Percentiles rank a stretch among this genome's conserved stretches.
These are phyloP conservation scores for Malassezia dermatis DNA, from an alignment of 1,284 basidiomycete genomes.

Conservation along the genomic window DNA sequence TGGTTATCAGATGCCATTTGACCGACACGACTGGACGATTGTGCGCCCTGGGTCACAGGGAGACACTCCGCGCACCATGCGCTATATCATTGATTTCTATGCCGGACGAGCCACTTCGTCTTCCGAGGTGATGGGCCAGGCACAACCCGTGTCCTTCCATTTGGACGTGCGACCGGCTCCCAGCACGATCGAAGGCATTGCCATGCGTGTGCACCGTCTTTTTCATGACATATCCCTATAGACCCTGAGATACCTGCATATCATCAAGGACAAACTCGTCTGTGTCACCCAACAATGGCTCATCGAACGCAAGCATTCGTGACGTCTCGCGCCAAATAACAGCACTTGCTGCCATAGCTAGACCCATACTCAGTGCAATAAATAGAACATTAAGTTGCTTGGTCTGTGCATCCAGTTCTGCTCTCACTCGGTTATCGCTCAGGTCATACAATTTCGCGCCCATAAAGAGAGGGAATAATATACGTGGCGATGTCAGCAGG, in stretches of 20 bases:
- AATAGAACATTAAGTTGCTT: slow-evolving; percentile 24
- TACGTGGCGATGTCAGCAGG: slow-evolving; percentile 33
- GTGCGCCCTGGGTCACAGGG: slow-evolving; percentile 67
- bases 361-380: slow-evolving; percentile 17
- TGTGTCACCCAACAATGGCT: neutral
- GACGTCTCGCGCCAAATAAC: slow-evolving; percentile 11
- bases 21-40: slow-evolving; percentile 93
- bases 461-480: slow-evolving; percentile 41
- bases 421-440: slow-evolving; percentile 27
- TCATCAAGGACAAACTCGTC: slow-evolving; percentile 3
- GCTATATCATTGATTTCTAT: slow-evolving; percentile 98
- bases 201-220: slow-evolving; percentile 54
- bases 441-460: slow-evolving; percentile 35
- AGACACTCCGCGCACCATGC: slow-evolving; percentile 52
- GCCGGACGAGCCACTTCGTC: slow-evolving; percentile 57
- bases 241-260: neutral
- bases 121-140: slow-evolving; percentile 7
- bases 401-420: slow-evolving; percentile 21
- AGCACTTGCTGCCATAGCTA: slow-evolving; percentile 3
- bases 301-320: neutral
- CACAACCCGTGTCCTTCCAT: slow-evolving; percentile 59
- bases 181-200: slow-evolving; percentile 77
- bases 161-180: slow-evolving; percentile 87
- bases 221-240: slow-evolving; percentile 1
- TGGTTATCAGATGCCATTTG: slow-evolving; percentile 91